Percentiles rank a stretch among this genome's conserved stretches.
Evolutionary conservation across 345 rosid species (phyloP).

Genomic region (Boechera retrofracta): DNA sequence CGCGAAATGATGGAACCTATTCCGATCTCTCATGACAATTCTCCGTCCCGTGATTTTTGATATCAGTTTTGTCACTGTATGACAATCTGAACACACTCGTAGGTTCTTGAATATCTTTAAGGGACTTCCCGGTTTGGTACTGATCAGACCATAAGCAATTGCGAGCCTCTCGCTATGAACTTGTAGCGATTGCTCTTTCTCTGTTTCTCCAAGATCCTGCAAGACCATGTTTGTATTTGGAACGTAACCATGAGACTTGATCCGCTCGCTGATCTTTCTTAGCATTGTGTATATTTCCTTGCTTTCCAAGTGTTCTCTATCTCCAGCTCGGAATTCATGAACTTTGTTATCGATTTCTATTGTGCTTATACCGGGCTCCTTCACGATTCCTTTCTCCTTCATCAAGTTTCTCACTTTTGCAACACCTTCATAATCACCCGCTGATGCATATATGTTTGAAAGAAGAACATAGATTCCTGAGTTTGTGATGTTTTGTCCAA

Average conservation of each 20-base stretch:
- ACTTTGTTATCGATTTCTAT: slow-evolving; percentile 60
- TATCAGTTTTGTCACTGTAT: slow-evolving; percentile 60
- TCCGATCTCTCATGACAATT: slow-evolving; percentile 78
- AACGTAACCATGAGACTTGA: slow-evolving; percentile 42
- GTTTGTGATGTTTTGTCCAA: slow-evolving; percentile 52
- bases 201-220: slow-evolving; percentile 56
- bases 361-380: slow-evolving; percentile 75
- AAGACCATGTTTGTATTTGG: slow-evolving; percentile 59
- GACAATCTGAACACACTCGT: slow-evolving; percentile 73
- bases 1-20: slow-evolving; percentile 77
- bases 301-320: slow-evolving; percentile 51
- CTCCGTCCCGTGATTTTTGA: slow-evolving; percentile 65
- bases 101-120: slow-evolving; percentile 72
- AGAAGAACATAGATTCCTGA: slow-evolving; percentile 74
- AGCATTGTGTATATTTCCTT: slow-evolving; percentile 59
- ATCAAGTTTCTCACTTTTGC: slow-evolving; percentile 70
- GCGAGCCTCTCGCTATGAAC: slow-evolving; percentile 83
- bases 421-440: slow-evolving; percentile 62
- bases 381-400: slow-evolving; percentile 64
- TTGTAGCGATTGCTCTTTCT: slow-evolving; percentile 62
- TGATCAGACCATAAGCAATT: slow-evolving; percentile 68
- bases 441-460: slow-evolving; percentile 69
- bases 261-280: slow-evolving; percentile 46
- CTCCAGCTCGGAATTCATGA: slow-evolving; percentile 71
- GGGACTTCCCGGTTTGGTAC: slow-evolving; percentile 57